Conservation (phyloP, 495 filamentous ascomycete species). For the Articulospora tetracladia region DNA sequence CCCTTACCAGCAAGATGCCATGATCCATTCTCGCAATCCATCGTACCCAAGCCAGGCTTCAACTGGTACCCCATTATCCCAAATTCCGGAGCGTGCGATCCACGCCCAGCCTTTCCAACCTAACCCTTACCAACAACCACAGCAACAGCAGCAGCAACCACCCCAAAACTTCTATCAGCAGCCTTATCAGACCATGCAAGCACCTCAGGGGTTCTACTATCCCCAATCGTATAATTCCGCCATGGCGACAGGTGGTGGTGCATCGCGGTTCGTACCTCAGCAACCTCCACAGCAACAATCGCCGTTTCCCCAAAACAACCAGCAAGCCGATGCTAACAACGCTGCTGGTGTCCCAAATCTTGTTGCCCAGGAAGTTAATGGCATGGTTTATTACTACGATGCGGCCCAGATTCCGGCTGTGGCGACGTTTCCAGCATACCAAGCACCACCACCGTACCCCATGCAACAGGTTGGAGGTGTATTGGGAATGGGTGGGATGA, state of each 20-base stretch:
- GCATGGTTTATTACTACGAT: slow-evolving; percentile 94
- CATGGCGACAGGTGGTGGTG: slow-evolving; percentile 41
- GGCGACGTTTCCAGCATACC: slow-evolving; percentile 45
- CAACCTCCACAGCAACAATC: slow-evolving; percentile 46
- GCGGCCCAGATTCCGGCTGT: slow-evolving; percentile 61
- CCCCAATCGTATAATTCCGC: slow-evolving; percentile 52
- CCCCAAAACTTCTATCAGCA: slow-evolving; percentile 58
- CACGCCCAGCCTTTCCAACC: slow-evolving; percentile 93
- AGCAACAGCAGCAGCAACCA: slow-evolving; percentile 39
- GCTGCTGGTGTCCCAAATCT: slow-evolving; percentile 48
- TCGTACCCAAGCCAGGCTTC: slow-evolving; percentile 77
- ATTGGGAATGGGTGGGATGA: slow-evolving; percentile 76
- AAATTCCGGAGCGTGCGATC: slow-evolving; percentile 91
- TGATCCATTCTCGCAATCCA: slow-evolving; percentile 60
- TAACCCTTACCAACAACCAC: slow-evolving; percentile 46
- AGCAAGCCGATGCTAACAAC: slow-evolving; percentile 42
- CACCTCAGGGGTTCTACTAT: slow-evolving; percentile 50
- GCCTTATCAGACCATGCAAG: slow-evolving; percentile 43
- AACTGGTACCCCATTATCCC: slow-evolving; percentile 81
- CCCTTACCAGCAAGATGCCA: slow-evolving; percentile 46
- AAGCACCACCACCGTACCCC: slow-evolving; percentile 38
- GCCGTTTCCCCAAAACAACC: slow-evolving; percentile 30
- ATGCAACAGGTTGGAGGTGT: slow-evolving; percentile 45
- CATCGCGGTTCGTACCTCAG: slow-evolving; percentile 54
- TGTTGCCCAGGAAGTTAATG: slow-evolving; percentile 87